A percentile compares a stretch with the other conserved stretches of the same genome.
Conservation (phyloP, 2,329 filamentous ascomycete species). For the Trichoderma hamatum region DNA sequence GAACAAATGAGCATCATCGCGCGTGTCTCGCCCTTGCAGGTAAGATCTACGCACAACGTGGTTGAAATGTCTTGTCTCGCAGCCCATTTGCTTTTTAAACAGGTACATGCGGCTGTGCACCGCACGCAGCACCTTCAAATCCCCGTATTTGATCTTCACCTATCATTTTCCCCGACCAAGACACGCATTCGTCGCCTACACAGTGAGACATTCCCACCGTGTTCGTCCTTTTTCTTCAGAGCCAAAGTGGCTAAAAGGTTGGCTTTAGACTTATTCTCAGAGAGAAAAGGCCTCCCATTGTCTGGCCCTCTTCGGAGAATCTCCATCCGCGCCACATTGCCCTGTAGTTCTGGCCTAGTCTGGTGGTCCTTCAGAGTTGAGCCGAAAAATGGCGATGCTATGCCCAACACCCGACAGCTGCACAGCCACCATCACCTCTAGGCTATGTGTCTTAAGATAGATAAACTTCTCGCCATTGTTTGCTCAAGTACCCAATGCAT, state of each 20-base stretch:
- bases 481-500: not conserved
- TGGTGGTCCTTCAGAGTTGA: not conserved
- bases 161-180: not conserved
- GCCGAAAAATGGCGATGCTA: not conserved
- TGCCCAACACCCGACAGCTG: not conserved
- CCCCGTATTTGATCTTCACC: not conserved
- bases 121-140: not conserved
- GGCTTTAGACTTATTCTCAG: not conserved
- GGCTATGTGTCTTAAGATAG: not conserved
- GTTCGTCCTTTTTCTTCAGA: not conserved
- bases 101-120: not conserved
- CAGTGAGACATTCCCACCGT: not conserved
- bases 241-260: not conserved
- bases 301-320: not conserved
- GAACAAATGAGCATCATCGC: slow-evolving; percentile 12
- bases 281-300: not conserved
- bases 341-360: not conserved
- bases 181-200: not conserved
- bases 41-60: slow-evolving; percentile 2
- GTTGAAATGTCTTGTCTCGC: slow-evolving; percentile 1
- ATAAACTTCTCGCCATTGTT: too few species aligned
- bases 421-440: slow-evolving; percentile 7
- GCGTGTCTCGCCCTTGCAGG: slow-evolving; percentile 9
- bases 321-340: not conserved
- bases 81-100: not conserved